A percentile compares a stretch with the other conserved stretches of the same genome.
Evolutionary conservation across 1,284 basidiomycete genomes (phyloP).

Genomic region (Marasmius tenuissimus): DNA sequence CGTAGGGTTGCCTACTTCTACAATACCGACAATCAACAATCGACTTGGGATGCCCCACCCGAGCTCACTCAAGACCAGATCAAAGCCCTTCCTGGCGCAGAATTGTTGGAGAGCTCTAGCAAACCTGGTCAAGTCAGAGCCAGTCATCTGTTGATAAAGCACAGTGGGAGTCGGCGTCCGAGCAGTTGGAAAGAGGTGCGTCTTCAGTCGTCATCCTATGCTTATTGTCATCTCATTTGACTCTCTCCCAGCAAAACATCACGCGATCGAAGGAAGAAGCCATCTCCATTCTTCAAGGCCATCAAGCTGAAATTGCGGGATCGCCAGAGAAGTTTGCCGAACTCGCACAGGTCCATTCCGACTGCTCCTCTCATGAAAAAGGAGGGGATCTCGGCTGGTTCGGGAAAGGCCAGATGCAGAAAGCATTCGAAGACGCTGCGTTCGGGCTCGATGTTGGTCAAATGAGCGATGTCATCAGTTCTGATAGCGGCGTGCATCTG

Average conservation of each 20-base stretch:
- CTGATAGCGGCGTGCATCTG: constrained; percentile 96
- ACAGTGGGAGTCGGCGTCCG: constrained; percentile 83
- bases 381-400: constrained; percentile 90
- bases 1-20: constrained; percentile 88
- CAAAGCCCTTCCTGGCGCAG: constrained; percentile 67
- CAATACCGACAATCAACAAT: constrained; percentile 71
- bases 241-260: constrained; percentile 67
- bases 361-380: constrained; percentile 83
- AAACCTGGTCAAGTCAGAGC: constrained; percentile 75
- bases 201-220: constrained; percentile 12
- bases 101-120: constrained; percentile 39
- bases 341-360: constrained; percentile 76
- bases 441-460: constrained; percentile 81
- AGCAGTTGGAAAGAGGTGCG: constrained; percentile 91
- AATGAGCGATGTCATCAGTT: constrained; percentile 85
- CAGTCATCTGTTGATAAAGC: constrained; percentile 95
- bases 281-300: constrained; percentile 68
- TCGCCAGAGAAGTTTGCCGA: constrained; percentile 70
- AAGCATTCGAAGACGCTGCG: constrained; percentile 93
- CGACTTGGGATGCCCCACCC: constrained; percentile 82
- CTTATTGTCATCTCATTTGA: not conserved
- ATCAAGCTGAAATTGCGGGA: constrained; percentile 60
- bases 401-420: constrained; percentile 91
- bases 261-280: constrained; percentile 93
- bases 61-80: constrained; percentile 68